Percentiles rank a stretch among this genome's conserved stretches.
These are phyloP conservation scores for Fomes fomentarius DNA, from an alignment of 1,284 basidiomycete species.

Conservation along the genomic window DNA sequence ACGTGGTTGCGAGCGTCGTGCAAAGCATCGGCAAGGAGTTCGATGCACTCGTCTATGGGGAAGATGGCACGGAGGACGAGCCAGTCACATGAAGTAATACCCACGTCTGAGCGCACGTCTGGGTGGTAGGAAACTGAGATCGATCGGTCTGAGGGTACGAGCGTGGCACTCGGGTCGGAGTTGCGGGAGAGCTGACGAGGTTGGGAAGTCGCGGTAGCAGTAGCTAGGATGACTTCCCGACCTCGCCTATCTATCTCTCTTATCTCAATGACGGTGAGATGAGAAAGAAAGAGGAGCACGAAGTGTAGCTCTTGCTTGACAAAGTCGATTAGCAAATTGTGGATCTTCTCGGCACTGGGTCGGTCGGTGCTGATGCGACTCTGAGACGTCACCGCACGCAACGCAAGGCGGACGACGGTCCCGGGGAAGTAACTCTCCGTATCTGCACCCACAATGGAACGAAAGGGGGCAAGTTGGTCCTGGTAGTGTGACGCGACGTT, in stretches of 20 bases:
- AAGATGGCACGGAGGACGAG: constrained; percentile 34
- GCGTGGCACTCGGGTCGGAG: neutral
- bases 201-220: constrained; percentile 12
- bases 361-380: constrained; percentile 41
- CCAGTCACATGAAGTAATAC: constrained; percentile 21
- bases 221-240: constrained; percentile 15
- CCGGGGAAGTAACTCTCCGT: constrained; percentile 33
- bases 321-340: constrained; percentile 43
- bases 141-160: neutral
- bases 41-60: constrained; percentile 25
- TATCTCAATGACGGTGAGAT: constrained; percentile 43
- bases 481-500: constrained; percentile 24
- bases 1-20: constrained; percentile 19
- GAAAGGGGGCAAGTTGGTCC: constrained; percentile 41
- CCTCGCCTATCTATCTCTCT: constrained; percentile 38
- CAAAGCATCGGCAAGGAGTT: constrained; percentile 28
- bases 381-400: constrained; percentile 34
- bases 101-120: neutral
- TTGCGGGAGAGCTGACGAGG: neutral
- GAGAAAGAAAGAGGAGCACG: constrained; percentile 47
- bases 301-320: constrained; percentile 44
- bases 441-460: constrained; percentile 25
- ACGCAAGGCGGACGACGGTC: constrained; percentile 49
- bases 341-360: constrained; percentile 37
- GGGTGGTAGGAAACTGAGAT: constrained; percentile 4